Evolutionary conservation across 2,329 filamentous ascomycete genomes (phyloP), one percentile per base, ranked within the genome.

Genomic region (Fusarium stilboides): DNA sequence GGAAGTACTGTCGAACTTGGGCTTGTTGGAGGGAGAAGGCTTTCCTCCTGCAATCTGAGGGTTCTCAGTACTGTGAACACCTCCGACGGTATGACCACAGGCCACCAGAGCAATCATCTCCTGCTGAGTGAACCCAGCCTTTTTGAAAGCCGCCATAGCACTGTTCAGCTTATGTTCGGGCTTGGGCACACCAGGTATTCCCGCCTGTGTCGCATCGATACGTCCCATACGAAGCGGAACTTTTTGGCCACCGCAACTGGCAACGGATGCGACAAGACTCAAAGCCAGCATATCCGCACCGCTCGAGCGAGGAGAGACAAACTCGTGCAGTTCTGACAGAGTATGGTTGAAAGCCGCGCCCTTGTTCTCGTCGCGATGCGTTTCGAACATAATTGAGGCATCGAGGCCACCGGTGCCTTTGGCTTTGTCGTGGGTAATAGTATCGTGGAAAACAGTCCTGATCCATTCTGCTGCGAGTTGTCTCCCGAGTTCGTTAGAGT

Each of bases 51-150:
- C 42, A 9, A 57, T 57, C 9, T 49, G 4, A 4, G 45, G 54
- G 20, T 40, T 40, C 40, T 82, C 77, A 4, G 68, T 75, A 22
- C 79, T 77, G 70, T 86, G 83, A 2, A 86, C 83, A 14, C 84
- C 83, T 2, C 79, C 79, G 1, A 80, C 57, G 0, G 76, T 76
- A 45, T 80, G 79, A 0, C 79, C 79, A 33, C 79, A 80, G 1
- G 78, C 78, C 14, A 80, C 77, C 61, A 80, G 64, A 1, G 76
- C 63, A 8, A 79, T 80, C 79, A 80, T 80, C 2, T 80, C 79
- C 20, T 69, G 68, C 4, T 74, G 72, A 17, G 71, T 71, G 44
- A 79, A 79, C 1, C 79, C 79, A 0, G 75, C 73, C 28, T 72
- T 77, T 3, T 70, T 72, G 51, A 80, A 80, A 15, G 69, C 70